A percentile compares a stretch with the other conserved stretches of the same genome.
phyloP scores from a whole-genome alignment of 192 early-diverging fungal genomes.

The Entrophospora sp. region DNA sequence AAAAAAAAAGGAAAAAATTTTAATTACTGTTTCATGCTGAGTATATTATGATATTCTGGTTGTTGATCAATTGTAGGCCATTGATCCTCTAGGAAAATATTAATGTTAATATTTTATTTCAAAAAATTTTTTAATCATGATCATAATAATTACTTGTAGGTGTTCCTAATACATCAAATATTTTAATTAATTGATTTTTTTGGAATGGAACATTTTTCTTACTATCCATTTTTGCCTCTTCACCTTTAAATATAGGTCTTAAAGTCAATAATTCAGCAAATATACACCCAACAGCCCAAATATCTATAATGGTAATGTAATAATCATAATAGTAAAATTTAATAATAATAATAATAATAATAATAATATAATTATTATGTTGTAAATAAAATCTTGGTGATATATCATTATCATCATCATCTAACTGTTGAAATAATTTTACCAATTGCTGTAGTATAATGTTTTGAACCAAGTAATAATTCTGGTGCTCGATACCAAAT shows the following conservation, averaged over 20 bases:
- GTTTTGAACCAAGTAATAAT: constrained; percentile 47
- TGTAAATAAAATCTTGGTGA: neutral
- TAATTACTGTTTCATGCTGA: constrained; percentile 50
- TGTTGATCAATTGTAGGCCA: constrained; percentile 68
- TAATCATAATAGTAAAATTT: neutral
- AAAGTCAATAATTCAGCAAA: constrained; percentile 89
- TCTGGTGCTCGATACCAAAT: constrained; percentile 71
- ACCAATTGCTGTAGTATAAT: constrained; percentile 59
- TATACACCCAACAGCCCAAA: constrained; percentile 96
- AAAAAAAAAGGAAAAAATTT: neutral
- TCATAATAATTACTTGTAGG: constrained; percentile 48
- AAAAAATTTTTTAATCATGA: neutral
- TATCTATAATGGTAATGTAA: constrained; percentile 43
- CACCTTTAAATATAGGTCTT: constrained; percentile 73
- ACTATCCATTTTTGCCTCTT: constrained; percentile 71
- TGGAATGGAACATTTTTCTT: constrained; percentile 81
- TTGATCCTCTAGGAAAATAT: constrained; percentile 52
- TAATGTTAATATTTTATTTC: neutral
- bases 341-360: neutral
- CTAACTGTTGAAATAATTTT: too few species aligned
- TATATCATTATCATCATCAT: too few species aligned
- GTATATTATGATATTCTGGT: constrained; percentile 57
- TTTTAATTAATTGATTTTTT: constrained; percentile 74
- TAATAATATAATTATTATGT: constrained; percentile 34
- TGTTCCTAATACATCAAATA: constrained; percentile 80